A percentile compares a stretch with the other conserved stretches of the same genome.
phyloP scores from a whole-genome alignment of 2,329 filamentous ascomycete genomes.

The Cadophora sp. region DNA sequence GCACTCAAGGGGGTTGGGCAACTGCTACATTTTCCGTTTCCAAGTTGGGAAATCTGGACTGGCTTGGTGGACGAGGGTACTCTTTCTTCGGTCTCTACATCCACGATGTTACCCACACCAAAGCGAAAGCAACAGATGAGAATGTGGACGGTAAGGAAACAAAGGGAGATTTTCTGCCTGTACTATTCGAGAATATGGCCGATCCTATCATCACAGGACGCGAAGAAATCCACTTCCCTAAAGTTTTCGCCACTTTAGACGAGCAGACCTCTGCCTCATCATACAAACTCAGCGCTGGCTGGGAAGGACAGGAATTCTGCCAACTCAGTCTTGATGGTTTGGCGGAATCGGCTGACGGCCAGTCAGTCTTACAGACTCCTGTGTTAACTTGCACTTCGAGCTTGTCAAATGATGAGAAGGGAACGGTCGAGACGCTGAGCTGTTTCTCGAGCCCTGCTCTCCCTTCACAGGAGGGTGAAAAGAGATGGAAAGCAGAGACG shows the following conservation, averaged over 20 bases:
- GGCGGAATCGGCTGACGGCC: background rate
- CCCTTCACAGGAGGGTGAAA: slow-evolving; percentile 20
- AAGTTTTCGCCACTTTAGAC: slow-evolving; percentile 49
- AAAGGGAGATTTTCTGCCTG: slow-evolving; percentile 55
- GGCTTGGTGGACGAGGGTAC: slow-evolving; percentile 67
- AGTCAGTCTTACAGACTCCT: background rate
- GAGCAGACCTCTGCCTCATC: slow-evolving; percentile 5
- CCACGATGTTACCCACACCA: slow-evolving; percentile 61
- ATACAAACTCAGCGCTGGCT: slow-evolving; percentile 30
- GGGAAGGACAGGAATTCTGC: slow-evolving; percentile 34
- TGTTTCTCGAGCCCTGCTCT: background rate
- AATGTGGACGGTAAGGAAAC: slow-evolving; percentile 45
- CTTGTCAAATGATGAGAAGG: background rate
- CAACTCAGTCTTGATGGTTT: slow-evolving; percentile 22
- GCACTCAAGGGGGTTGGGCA: slow-evolving; percentile 39
- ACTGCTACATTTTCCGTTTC: slow-evolving; percentile 49
- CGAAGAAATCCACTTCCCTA: slow-evolving; percentile 63
- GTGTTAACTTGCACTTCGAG: background rate
- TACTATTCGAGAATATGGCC: slow-evolving; percentile 60
- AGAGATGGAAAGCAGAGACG: slow-evolving; percentile 27
- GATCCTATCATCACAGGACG: slow-evolving; percentile 64
- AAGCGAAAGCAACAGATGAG: background rate
- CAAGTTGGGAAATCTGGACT: slow-evolving; percentile 57
- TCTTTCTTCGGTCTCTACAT: slow-evolving; percentile 63
- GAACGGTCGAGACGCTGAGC: background rate